Conservation (phyloP, 1,284 basidiomycete genomes). For the Chalciporus sp. region DNA sequence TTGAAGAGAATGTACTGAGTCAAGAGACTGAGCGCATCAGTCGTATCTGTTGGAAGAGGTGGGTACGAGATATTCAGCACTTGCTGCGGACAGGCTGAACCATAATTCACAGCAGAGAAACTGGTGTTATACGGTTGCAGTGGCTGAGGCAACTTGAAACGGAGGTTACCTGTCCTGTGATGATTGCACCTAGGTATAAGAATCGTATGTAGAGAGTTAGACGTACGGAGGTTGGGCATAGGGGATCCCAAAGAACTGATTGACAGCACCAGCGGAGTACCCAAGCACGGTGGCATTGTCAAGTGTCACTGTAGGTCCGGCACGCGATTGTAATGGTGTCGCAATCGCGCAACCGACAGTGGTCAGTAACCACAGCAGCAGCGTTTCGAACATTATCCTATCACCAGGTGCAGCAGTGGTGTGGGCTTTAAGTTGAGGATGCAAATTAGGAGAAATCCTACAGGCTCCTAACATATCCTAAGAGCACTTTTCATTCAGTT, state of each 20-base stretch:
- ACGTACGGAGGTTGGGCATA: conserved; percentile 42
- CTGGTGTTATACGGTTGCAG: conserved; percentile 33
- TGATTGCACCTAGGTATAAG: not conserved
- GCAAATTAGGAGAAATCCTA: too few relatives aligned
- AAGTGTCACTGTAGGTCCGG: conserved; percentile 25
- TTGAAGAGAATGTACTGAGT: not conserved
- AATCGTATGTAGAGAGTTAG: not conserved
- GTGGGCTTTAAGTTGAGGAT: too few relatives aligned
- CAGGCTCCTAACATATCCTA: too few relatives aligned
- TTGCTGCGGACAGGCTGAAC: conserved; percentile 42
- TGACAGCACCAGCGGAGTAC: conserved; percentile 13
- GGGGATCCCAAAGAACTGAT: conserved; percentile 40
- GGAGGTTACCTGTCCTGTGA: conserved; percentile 27
- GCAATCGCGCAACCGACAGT: not conserved
- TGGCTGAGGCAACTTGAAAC: conserved; percentile 39
- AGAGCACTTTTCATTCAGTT: too few relatives aligned
- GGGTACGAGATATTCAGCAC: conserved; percentile 5
- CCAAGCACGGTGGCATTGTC: conserved; percentile 33
- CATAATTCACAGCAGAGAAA: conserved; percentile 32
- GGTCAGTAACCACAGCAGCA: not conserved
- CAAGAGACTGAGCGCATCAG: conserved; percentile 5
- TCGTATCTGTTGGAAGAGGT: conserved; percentile 2
- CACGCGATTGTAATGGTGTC: not conserved
- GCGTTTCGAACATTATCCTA: too few relatives aligned
- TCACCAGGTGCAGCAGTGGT: too few relatives aligned